Evolutionary conservation across 2,329 filamentous ascomycete species (phyloP).

Genomic region (Alternaria sp.): DNA sequence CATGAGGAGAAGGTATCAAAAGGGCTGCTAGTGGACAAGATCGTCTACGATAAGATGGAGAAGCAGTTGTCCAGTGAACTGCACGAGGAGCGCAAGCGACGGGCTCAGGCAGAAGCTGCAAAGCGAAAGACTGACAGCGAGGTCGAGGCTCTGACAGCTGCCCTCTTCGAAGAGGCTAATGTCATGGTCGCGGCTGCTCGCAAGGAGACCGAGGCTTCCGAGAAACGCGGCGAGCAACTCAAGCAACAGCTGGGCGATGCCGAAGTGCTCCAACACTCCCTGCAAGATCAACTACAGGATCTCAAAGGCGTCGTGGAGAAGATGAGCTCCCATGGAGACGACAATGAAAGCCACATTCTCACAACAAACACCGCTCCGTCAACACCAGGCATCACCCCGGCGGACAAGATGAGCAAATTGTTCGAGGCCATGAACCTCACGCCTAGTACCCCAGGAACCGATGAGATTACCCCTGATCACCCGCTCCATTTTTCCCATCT

Average conservation of each 20-base stretch:
- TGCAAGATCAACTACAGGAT: conserved; percentile 91
- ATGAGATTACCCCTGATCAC: conserved; percentile 68
- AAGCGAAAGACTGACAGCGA: conserved; percentile 93
- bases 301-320: conserved; percentile 93
- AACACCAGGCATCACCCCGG: conserved; percentile 72
- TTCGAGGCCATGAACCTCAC: conserved; percentile 69
- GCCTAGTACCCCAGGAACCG: conserved; percentile 57
- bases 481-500: conserved; percentile 82
- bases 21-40: conserved; percentile 78
- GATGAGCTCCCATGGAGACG: conserved; percentile 77
- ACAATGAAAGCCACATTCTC: conserved; percentile 74
- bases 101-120: conserved; percentile 62
- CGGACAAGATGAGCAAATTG: conserved; percentile 66
- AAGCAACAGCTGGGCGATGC: conserved; percentile 86
- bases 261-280: conserved; percentile 82
- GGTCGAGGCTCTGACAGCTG: conserved; percentile 86
- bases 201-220: conserved; percentile 79
- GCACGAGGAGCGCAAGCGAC: conserved; percentile 52
- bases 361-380: conserved; percentile 72
- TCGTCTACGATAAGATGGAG: conserved; percentile 70
- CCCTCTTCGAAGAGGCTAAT: conserved; percentile 98
- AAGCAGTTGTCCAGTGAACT: conserved; percentile 53
- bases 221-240: conserved; percentile 88
- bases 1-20: conserved; percentile 74
- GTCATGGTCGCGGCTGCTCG: conserved; percentile 95